Evolutionary conservation across 1,139 yeast genomes (phyloP).

Genomic region (Yamadazyma siamensis): DNA sequence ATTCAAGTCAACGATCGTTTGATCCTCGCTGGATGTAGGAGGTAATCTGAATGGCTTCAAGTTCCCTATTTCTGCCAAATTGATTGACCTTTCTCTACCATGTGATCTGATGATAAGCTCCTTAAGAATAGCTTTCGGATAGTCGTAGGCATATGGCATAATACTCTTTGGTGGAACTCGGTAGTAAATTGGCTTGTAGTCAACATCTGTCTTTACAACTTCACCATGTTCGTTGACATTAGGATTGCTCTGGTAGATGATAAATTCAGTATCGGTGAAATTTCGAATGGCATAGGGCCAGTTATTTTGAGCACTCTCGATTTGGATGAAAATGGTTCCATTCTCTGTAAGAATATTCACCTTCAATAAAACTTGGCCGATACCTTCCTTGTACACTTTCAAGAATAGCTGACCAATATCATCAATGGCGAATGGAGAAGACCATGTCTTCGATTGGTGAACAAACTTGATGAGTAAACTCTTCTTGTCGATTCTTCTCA

Average conservation of each 20-base stretch:
- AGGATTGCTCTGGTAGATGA: constrained; percentile 84
- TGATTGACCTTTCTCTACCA: constrained; percentile 74
- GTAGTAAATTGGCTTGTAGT: constrained; percentile 74
- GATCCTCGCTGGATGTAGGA: constrained; percentile 38
- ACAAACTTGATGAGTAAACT: constrained; percentile 58
- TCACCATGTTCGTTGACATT: constrained; percentile 72
- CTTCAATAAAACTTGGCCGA: constrained; percentile 68
- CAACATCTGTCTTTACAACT: constrained; percentile 40
- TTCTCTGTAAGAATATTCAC: constrained; percentile 73
- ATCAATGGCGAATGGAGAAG: constrained; percentile 81
- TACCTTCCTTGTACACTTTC: constrained; percentile 59
- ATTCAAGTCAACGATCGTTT: constrained; percentile 71
- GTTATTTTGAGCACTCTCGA: constrained; percentile 66
- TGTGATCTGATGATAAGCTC: constrained; percentile 72
- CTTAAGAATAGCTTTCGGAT: constrained; percentile 84
- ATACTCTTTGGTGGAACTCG: constrained; percentile 85
- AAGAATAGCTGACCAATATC: constrained; percentile 81
- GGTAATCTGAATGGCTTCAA: constrained; percentile 82
- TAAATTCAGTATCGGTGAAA: constrained; percentile 80
- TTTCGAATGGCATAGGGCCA: constrained; percentile 96
- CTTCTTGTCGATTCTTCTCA: constrained; percentile 48
- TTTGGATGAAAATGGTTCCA: constrained; percentile 75
- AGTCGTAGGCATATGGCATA: constrained; percentile 99
- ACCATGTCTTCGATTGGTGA: constrained; percentile 66
- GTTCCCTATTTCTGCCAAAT: constrained; percentile 89